Evolutionary conservation across 352 stramenopile species (phyloP).

Genomic region (Albugo laibachii): DNA sequence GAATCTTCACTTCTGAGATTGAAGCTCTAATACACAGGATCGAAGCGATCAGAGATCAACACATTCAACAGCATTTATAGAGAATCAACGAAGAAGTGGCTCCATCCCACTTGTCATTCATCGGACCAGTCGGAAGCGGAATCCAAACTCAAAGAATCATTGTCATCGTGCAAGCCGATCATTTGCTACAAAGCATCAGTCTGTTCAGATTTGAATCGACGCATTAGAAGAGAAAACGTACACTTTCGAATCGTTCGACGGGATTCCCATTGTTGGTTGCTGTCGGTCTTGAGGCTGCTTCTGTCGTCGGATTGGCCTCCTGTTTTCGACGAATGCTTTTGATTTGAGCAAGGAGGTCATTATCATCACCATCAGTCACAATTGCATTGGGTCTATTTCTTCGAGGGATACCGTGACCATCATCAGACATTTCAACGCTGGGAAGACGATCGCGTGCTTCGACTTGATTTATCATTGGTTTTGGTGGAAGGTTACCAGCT

Average conservation of each 20-base stretch:
- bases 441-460: slow-evolving; percentile 26
- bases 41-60: too few species aligned
- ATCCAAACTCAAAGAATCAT: slow-evolving; percentile 63
- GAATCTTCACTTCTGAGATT: too few species aligned
- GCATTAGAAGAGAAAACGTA: too few species aligned
- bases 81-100: neutral
- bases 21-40: too few species aligned
- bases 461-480: slow-evolving; percentile 7
- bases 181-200: slow-evolving; percentile 38
- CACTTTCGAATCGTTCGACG: slow-evolving; percentile 28
- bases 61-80: too few species aligned
- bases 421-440: slow-evolving; percentile 65
- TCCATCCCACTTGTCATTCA: slow-evolving; percentile 14
- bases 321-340: slow-evolving; percentile 71
- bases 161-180: slow-evolving; percentile 44
- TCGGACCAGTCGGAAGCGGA: slow-evolving; percentile 78
- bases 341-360: slow-evolving; percentile 57
- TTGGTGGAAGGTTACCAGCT: slow-evolving; percentile 14
- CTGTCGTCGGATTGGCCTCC: slow-evolving; percentile 14
- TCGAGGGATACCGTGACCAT: slow-evolving; percentile 20
- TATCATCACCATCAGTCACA: too few species aligned
- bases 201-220: too few species aligned
- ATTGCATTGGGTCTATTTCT: too few species aligned
- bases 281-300: slow-evolving; percentile 3
- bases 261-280: slow-evolving; percentile 11